Percentiles rank a stretch among this genome's conserved stretches.
Conservation (phyloP, 306 rosid species). For the Ammopiptanthus mongolicus region DNA sequence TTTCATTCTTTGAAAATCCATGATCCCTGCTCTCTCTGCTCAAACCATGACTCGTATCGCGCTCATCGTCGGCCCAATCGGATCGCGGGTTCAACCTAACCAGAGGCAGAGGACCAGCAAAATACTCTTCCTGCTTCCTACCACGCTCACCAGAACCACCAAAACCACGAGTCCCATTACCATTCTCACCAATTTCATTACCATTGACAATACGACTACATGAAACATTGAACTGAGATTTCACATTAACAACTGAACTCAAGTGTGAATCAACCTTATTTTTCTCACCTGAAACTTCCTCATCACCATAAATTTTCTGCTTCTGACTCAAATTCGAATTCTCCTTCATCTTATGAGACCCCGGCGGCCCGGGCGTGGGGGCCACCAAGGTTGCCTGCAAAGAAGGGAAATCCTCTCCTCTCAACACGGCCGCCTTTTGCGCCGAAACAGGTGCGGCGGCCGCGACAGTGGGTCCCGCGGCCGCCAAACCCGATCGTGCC, state of each 20-base stretch:
- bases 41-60: conserved; percentile 78
- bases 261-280: conserved; percentile 26
- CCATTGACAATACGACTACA: conserved; percentile 13
- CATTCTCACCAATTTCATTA: conserved; percentile 24
- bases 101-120: conserved; percentile 72
- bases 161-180: conserved; percentile 24
- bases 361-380: conserved; percentile 30
- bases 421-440: conserved; percentile 39
- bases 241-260: conserved; percentile 34
- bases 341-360: conserved; percentile 68
- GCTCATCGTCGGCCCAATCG: conserved; percentile 99
- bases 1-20: conserved; percentile 53
- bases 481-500: conserved; percentile 43
- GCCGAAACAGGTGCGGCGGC: not conserved
- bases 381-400: conserved; percentile 62
- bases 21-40: conserved; percentile 70
- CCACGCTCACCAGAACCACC: conserved; percentile 28
- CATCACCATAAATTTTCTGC: conserved; percentile 15
- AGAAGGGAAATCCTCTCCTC: conserved; percentile 97
- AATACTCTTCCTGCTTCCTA: conserved; percentile 62
- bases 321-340: conserved; percentile 48
- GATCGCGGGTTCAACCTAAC: conserved; percentile 70
- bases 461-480: conserved; percentile 9
- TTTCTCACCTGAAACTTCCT: conserved; percentile 40
- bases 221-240: conserved; percentile 37